phyloP scores from a whole-genome alignment of 2,329 filamentous ascomycete species.

The Neonectria neomacrospora region DNA sequence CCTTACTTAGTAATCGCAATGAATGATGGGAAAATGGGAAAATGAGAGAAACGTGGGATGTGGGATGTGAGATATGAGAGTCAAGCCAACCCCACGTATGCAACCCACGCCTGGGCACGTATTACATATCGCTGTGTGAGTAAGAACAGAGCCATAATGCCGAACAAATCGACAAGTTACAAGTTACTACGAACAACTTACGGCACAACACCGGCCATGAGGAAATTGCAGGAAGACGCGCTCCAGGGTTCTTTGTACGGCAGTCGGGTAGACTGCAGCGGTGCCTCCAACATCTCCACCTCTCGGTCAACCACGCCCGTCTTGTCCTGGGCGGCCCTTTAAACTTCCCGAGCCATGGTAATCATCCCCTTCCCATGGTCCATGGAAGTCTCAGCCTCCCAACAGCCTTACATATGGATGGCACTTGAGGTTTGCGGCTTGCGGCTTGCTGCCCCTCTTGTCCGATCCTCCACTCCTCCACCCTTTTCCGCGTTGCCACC shows the following conservation, averaged over 20 bases:
- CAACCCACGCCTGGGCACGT: too few species aligned
- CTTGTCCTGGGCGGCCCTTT: slow-evolving; percentile 11
- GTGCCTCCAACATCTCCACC: slow-evolving; percentile 6
- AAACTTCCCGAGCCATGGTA: slow-evolving; percentile 20
- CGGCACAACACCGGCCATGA: slow-evolving; percentile 16
- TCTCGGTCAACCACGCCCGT: slow-evolving; percentile 12
- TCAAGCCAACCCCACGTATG: background rate
- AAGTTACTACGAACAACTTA: background rate
- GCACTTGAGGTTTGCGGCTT: background rate
- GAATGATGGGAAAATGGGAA: background rate
- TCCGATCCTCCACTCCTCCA: slow-evolving; percentile 4
- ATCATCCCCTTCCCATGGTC: slow-evolving; percentile 6
- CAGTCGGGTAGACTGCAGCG: background rate
- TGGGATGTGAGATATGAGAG: slow-evolving; percentile 2
- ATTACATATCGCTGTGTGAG: background rate
- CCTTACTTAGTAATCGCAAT: background rate
- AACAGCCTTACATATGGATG: background rate
- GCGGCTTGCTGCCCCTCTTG: background rate
- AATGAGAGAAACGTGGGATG: background rate
- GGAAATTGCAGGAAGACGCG: slow-evolving; percentile 40
- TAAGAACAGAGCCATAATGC: background rate
- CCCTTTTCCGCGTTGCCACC: background rate
- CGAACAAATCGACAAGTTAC: background rate
- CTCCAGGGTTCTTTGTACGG: slow-evolving; percentile 20
- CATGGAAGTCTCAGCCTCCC: background rate